Evolutionary conservation across 371 early-diverging fungal species (phyloP).

Genomic region (Rozella allomycis): DNA sequence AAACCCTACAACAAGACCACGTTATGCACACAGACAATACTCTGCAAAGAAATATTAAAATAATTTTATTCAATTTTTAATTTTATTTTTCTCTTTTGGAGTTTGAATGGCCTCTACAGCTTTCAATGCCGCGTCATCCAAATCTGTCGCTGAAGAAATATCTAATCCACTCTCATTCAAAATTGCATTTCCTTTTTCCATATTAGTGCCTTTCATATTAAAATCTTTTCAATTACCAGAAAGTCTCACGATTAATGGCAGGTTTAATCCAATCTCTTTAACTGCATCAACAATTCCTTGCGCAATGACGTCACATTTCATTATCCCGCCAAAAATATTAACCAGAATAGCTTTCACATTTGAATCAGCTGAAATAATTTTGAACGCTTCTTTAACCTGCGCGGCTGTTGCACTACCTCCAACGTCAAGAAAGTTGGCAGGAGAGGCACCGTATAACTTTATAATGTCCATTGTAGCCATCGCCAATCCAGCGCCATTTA

Average conservation of each 20-base stretch:
- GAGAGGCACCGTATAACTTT: neutral
- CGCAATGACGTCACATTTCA: constrained; percentile 1
- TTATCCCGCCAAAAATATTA: constrained; percentile 2
- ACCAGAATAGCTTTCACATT: constrained; percentile 1
- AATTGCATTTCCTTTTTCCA: constrained; percentile 1
- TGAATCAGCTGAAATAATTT: neutral
- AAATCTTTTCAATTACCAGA: too few species aligned
- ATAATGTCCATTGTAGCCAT: constrained; percentile 2
- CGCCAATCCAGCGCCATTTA: constrained; percentile 1
- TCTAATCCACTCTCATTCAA: neutral
- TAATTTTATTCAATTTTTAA: too few species aligned
- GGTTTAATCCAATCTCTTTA: neutral
- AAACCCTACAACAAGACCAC: too few species aligned
- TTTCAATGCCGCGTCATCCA: constrained; percentile 1
- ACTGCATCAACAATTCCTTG: neutral
- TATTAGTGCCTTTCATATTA: constrained; percentile 2
- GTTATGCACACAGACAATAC: too few species aligned
- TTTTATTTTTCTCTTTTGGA: too few species aligned
- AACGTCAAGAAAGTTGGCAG: constrained; percentile 1
- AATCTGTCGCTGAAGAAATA: constrained; percentile 1
- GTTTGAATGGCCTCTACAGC: neutral
- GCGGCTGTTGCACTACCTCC: constrained; percentile 1
- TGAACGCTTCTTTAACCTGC: constrained; percentile 1
- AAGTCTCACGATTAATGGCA: constrained; percentile 2
- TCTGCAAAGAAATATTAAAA: too few species aligned